Conservation (phyloP, 257 asterid genomes). For the Ocimum tenuiflorum region DNA sequence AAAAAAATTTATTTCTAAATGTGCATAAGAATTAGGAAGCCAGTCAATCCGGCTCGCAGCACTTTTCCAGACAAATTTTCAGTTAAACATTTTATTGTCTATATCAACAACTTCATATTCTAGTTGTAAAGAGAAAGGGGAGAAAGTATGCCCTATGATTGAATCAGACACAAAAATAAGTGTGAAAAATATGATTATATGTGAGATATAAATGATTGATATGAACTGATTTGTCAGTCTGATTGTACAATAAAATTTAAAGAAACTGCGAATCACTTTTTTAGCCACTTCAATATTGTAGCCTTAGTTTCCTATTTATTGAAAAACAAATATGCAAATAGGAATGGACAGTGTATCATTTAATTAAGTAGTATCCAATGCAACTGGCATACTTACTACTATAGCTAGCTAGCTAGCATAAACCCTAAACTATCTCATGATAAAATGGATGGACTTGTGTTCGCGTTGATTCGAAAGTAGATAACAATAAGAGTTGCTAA, state of each 20-base stretch:
- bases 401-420: not conserved
- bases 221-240: conserved; percentile 7
- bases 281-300: conserved; percentile 1
- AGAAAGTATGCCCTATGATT: conserved; percentile 20
- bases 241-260: conserved; percentile 5
- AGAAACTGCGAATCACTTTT: conserved; percentile 6
- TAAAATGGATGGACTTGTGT: too few species aligned
- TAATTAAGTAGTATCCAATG: conserved; percentile 16
- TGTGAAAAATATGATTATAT: conserved; percentile 20
- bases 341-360: not conserved
- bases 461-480: too few species aligned
- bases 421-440: too few species aligned
- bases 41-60: too few species aligned
- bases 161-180: not conserved
- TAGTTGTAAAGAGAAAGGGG: not conserved
- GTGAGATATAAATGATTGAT: conserved; percentile 14
- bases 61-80: too few species aligned
- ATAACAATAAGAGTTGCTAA: too few species aligned
- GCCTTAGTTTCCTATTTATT: not conserved
- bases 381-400: not conserved
- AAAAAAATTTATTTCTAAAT: too few species aligned
- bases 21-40: too few species aligned
- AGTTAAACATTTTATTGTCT: not conserved
- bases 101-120: not conserved
- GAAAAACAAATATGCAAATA: not conserved